These are phyloP conservation scores for Tagetes patula DNA, from an alignment of 129 eudicot species.

Conservation along the genomic window DNA sequence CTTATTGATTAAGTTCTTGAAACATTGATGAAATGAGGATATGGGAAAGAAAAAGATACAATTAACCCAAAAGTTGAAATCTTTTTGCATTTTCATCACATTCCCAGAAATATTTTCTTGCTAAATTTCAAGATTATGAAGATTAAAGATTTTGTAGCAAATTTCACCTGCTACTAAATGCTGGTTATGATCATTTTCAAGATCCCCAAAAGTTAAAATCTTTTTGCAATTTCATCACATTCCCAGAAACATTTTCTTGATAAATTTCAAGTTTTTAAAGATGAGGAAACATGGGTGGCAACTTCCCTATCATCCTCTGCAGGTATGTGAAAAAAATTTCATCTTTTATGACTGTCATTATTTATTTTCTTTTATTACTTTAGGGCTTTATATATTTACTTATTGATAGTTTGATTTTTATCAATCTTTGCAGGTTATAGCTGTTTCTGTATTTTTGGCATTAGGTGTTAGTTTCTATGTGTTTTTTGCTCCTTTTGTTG, in stretches of 20 bases:
- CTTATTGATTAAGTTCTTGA: slow-evolving; percentile 31
- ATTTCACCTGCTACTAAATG: neutral
- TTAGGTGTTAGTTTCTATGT: slow-evolving; percentile 99
- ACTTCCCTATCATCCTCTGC: slow-evolving; percentile 98
- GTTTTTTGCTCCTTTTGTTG: slow-evolving; percentile 99
- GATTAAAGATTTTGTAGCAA: slow-evolving; percentile 11
- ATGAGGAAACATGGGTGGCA: slow-evolving; percentile 99
- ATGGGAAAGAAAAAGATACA: slow-evolving; percentile 26
- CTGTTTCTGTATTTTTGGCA: slow-evolving; percentile 95
- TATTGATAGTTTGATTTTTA: neutral
- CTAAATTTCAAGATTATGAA: too few species aligned
- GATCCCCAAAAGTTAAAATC: slow-evolving; percentile 21
- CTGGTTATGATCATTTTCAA: neutral
- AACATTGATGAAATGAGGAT: slow-evolving; percentile 46
- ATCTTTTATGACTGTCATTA: neutral
- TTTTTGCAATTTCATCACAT: slow-evolving; percentile 20
- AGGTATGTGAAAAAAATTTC: slow-evolving; percentile 40
- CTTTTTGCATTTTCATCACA: too few species aligned
- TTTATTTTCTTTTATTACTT: neutral
- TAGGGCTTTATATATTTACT: slow-evolving; percentile 6
- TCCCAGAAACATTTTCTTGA: slow-evolving; percentile 31
- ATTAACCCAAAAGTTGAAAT: slow-evolving; percentile 22
- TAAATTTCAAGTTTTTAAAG: slow-evolving; percentile 28
- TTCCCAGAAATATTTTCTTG: too few species aligned
- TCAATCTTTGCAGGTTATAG: slow-evolving; percentile 70